phyloP scores from a whole-genome alignment of 345 rosid genomes.

The Aethionema arabicum region DNA sequence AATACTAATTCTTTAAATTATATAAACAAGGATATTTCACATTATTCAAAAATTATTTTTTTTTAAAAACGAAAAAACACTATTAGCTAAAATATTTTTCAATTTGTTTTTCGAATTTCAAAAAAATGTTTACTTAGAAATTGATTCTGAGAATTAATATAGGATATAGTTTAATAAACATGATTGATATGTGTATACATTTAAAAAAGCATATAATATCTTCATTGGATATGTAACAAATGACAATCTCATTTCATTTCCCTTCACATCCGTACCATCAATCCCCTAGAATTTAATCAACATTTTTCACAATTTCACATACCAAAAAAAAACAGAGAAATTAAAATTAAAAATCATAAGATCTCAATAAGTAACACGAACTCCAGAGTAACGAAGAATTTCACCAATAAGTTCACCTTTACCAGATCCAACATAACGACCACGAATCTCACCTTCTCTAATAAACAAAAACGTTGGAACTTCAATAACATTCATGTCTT shows the following conservation, averaged over 20 bases:
- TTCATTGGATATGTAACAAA: conserved; percentile 29
- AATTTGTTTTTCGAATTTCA: no score
- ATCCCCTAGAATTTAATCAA: no score
- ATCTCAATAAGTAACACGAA: conserved; percentile 61
- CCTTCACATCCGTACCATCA: neutral
- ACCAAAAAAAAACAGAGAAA: no score
- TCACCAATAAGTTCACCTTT: conserved; percentile 96
- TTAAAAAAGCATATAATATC: conserved; percentile 8
- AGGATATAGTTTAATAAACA: neutral
- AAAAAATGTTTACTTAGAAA: no score
- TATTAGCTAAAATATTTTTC: no score
- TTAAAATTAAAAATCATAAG: no score
- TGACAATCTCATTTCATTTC: conserved; percentile 17
- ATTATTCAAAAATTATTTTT: no score
- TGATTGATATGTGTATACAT: conserved; percentile 5
- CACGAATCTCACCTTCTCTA: conserved; percentile 65
- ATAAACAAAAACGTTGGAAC: conserved; percentile 92
- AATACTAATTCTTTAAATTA: no score
- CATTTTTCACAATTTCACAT: no score
- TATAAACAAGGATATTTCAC: no score
- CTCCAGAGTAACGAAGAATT: conserved; percentile 84
- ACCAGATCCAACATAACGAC: conserved; percentile 90
- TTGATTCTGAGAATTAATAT: no score
- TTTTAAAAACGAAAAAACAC: no score
- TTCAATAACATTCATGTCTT: conserved; percentile 78